Evolutionary conservation across 495 filamentous ascomycete genomes (phyloP), one percentile per base, ranked within the genome.

Genomic region (Amniculicola lignicola): DNA sequence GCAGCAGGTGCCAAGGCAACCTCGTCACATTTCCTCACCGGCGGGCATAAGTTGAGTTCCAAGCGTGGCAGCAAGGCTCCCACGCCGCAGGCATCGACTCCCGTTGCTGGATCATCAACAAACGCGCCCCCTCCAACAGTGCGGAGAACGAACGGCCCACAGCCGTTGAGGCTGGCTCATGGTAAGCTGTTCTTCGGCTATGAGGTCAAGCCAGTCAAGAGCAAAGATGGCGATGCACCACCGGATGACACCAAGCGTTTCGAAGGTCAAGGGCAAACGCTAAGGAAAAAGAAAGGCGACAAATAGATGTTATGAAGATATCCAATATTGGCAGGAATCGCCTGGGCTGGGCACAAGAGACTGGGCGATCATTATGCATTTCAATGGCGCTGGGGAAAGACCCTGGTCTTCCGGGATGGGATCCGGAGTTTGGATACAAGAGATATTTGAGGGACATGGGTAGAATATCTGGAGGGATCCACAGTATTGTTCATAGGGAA

Each of bases 181-280:
- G 91, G 92, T 51, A 92, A 96, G 66, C 75, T 98, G 5, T 98
- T 98, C 74, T 93, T 98, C 59, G 93, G 93, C 10, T 98, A 97
- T 64, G 83, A 93, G 55, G 78, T 96, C 68, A 92, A 86, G 64
- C 90, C 90, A 0, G 78, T 91, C 16, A 89, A 86, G 75, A 88
- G 88, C 36, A 84, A 84, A 18, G 87, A 83, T 23, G 87, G 89
- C 51, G 80, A 85, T 46, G 85, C 81, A 18, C 74, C 77, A 48
- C 76, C 82, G 43, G 79, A 81, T 24, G 82, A 83, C 38, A 75
- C 79, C 23, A 82, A 84, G 9, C 79, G 86, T 57, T 98, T 97
- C 70, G 79, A 83, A n/a, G 93, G 93, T 0, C 79, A 85, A 35
- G 93, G 93, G 0, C 87, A 96, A 68, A 92, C 89, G n/a, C 67